These are phyloP conservation scores for Dipteronia sinensis DNA, from an alignment of 345 rosid genomes.

Conservation along the genomic window DNA sequence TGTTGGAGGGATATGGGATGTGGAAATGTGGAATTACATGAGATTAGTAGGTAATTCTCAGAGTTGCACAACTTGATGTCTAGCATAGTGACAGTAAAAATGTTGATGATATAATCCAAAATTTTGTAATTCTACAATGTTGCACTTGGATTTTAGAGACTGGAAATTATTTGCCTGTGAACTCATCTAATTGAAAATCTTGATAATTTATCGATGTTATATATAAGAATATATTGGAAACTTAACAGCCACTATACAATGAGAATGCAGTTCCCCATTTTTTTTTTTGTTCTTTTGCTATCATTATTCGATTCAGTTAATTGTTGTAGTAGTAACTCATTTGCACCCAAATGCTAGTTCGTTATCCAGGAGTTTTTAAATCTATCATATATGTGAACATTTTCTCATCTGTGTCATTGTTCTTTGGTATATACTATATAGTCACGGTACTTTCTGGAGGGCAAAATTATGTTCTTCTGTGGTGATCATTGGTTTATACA, in stretches of 20 bases:
- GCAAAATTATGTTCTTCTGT: not conserved
- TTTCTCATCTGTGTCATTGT: not conserved
- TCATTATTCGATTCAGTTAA: not conserved
- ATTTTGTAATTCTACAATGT: no score
- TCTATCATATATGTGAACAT: not conserved
- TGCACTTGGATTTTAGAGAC: no score
- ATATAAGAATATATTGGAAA: not conserved
- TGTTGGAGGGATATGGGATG: not conserved
- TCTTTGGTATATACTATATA: not conserved
- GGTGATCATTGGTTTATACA: not conserved
- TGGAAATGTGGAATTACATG: not conserved
- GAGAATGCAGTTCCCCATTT: no score
- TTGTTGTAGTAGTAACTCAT: not conserved
- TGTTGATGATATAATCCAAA: no score
- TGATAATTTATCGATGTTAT: no score
- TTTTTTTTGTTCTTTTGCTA: not conserved
- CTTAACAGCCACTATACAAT: no score
- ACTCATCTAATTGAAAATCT: not conserved
- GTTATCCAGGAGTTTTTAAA: no score
- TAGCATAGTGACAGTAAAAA: no score
- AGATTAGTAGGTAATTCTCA: no score
- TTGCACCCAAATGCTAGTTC: not conserved
- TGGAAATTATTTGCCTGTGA: not conserved
- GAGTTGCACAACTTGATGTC: no score
- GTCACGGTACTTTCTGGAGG: not conserved